These are phyloP conservation scores for Hymenoscyphus albidus DNA, from an alignment of 2,329 filamentous ascomycete species.

Conservation along the genomic window DNA sequence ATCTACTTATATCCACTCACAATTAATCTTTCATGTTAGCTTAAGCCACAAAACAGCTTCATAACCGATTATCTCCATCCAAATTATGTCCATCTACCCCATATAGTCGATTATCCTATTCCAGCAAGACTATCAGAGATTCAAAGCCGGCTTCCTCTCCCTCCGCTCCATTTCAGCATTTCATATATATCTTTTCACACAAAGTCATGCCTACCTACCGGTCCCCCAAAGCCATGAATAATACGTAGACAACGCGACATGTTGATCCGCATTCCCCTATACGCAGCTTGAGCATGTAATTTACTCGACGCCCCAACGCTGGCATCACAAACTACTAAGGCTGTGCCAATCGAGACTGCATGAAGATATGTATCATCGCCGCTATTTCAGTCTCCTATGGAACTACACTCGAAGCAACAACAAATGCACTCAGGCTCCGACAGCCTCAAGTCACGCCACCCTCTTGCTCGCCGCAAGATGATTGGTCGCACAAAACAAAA, in stretches of 20 bases:
- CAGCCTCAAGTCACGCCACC: too few relatives aligned
- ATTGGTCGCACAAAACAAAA: too few relatives aligned
- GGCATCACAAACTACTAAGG: conserved; percentile 35
- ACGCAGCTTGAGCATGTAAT: conserved; percentile 31
- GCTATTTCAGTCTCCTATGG: conserved; percentile 23
- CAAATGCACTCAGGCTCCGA: background rate
- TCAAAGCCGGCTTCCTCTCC: background rate
- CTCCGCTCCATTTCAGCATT: conserved; percentile 18
- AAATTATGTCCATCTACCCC: too few relatives aligned
- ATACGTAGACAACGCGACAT: conserved; percentile 8
- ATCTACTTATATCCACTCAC: too few relatives aligned
- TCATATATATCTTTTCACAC: conserved; percentile 21
- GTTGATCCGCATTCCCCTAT: conserved; percentile 19
- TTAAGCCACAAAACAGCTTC: too few relatives aligned
- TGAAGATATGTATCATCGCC: conserved; percentile 37
- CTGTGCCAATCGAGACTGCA: conserved; percentile 33
- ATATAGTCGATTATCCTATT: too few relatives aligned
- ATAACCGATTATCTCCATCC: too few relatives aligned
- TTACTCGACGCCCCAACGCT: conserved; percentile 33
- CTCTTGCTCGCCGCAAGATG: too few relatives aligned
- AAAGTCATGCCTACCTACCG: conserved; percentile 18
- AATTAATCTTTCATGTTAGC: too few relatives aligned
- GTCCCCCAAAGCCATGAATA: conserved; percentile 15
- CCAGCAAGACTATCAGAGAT: background rate
- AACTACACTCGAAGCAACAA: conserved; percentile 30